These are phyloP conservation scores for Pestalotiopsis sp. DNA, from an alignment of 2,329 filamentous ascomycete genomes.

Conservation along the genomic window DNA sequence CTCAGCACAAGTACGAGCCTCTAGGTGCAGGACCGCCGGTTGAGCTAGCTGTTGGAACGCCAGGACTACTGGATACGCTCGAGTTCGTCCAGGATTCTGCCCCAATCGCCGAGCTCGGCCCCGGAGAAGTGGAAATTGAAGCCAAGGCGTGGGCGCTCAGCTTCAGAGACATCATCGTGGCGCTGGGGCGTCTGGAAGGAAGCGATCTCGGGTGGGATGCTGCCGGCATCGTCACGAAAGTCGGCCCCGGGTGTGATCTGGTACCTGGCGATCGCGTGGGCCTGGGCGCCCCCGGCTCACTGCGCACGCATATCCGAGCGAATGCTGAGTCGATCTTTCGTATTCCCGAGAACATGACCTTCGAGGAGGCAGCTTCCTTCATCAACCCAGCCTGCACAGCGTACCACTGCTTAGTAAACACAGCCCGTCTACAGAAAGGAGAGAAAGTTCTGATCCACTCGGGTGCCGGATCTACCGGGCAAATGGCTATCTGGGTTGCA, in stretches of 20 bases:
- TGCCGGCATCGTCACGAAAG: slow-evolving; percentile 3
- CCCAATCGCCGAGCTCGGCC: too few species aligned
- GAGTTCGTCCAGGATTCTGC: too few species aligned
- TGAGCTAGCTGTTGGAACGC: too few species aligned
- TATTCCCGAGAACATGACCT: background rate
- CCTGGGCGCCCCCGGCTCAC: slow-evolving; percentile 19
- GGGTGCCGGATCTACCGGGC: slow-evolving; percentile 10
- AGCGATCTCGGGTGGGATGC: background rate
- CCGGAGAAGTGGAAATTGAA: too few species aligned
- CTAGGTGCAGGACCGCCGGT: too few species aligned
- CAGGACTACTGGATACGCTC: too few species aligned
- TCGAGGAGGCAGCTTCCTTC: background rate
- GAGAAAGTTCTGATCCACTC: slow-evolving; percentile 13
- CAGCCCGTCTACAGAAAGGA: slow-evolving; percentile 5
- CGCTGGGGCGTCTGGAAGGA: background rate
- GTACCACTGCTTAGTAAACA: slow-evolving; percentile 21
- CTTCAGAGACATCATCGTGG: too few species aligned
- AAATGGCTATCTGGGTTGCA: slow-evolving; percentile 11
- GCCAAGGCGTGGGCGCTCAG: too few species aligned
- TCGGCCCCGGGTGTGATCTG: slow-evolving; percentile 25
- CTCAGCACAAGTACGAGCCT: too few species aligned
- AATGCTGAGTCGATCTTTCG: background rate
- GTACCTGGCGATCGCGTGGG: slow-evolving; percentile 19
- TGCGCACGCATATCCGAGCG: slow-evolving; percentile 22
- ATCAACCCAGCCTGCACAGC: slow-evolving; percentile 22